These are phyloP conservation scores for Backusella psychrophila DNA, from an alignment of 192 early-diverging fungal genomes.

Conservation along the genomic window DNA sequence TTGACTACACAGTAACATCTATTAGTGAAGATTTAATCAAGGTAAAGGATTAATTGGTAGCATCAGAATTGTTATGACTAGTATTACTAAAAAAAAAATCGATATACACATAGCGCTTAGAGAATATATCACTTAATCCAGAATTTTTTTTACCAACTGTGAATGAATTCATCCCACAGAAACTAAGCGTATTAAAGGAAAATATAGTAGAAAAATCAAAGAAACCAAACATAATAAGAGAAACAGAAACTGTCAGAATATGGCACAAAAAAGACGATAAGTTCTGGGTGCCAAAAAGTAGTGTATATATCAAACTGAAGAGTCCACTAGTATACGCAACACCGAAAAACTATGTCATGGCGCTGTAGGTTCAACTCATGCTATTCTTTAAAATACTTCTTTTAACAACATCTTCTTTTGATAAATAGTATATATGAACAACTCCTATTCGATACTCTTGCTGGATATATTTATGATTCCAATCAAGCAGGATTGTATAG, in stretches of 20 bases:
- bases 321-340: conserved; percentile 73
- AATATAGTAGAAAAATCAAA: conserved; percentile 19
- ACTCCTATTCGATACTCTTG: conserved; percentile 36
- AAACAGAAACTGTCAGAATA: conserved; percentile 57
- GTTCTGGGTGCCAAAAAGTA: conserved; percentile 85
- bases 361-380: conserved; percentile 6
- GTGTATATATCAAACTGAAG: conserved; percentile 61
- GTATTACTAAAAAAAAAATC: conserved; percentile 33
- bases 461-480: conserved; percentile 42
- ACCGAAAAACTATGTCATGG: conserved; percentile 62
- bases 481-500: conserved; percentile 57
- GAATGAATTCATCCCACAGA: conserved; percentile 83
- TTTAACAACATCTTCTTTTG: not conserved
- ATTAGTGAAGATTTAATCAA: conserved; percentile 54
- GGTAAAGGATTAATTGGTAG: conserved; percentile 22
- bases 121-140: conserved; percentile 11
- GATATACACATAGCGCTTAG: conserved; percentile 28
- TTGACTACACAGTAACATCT: conserved; percentile 65
- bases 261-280: conserved; percentile 95
- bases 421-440: conserved; percentile 33
- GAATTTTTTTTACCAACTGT: conserved; percentile 46
- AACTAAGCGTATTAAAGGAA: conserved; percentile 57
- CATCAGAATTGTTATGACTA: not conserved
- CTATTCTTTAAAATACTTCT: not conserved
- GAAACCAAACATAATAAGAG: conserved; percentile 53